A percentile compares a stretch with the other conserved stretches of the same genome.
Evolutionary conservation across 1,284 basidiomycete genomes (phyloP).

Genomic region (Lentinula novae-zelandiae): DNA sequence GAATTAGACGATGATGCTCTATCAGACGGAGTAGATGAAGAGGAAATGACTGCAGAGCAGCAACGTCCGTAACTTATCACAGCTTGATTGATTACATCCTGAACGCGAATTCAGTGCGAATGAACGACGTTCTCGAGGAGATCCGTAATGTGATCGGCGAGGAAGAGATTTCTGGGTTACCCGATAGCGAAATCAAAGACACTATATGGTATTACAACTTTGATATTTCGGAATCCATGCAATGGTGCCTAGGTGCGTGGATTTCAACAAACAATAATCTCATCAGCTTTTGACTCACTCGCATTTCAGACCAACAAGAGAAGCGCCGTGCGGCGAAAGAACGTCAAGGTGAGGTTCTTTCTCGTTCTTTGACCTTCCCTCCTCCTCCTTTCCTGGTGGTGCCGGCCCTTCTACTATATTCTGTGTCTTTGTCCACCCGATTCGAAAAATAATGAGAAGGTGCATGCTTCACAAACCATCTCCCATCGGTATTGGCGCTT

Average conservation of each 20-base stretch:
- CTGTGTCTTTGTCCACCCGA: conserved; percentile 11
- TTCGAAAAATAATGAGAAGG: conserved; percentile 33
- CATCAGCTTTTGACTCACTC: conserved; percentile 3
- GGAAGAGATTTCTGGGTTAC: conserved; percentile 60
- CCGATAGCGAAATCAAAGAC: conserved; percentile 77
- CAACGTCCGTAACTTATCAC: conserved; percentile 42
- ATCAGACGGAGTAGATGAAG: conserved; percentile 69
- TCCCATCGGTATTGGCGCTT: neutral
- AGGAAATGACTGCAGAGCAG: conserved; percentile 68
- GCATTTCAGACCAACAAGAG: conserved; percentile 53
- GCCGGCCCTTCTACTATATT: conserved; percentile 12
- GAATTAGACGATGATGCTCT: conserved; percentile 73
- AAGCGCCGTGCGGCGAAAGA: conserved; percentile 53
- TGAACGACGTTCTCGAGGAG: conserved; percentile 67
- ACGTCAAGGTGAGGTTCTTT: conserved; percentile 75
- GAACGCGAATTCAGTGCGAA: conserved; percentile 50
- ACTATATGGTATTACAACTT: conserved; percentile 90
- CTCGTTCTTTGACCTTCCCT: conserved; percentile 27
- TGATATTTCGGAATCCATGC: conserved; percentile 75
- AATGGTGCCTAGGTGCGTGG: conserved; percentile 66
- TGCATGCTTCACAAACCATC: conserved; percentile 25
- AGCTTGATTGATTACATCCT: neutral
- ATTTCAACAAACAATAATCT: neutral
- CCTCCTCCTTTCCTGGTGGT: conserved; percentile 13
- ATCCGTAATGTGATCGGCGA: conserved; percentile 69